Evolutionary conservation across 164 flowering plant species (phyloP), one percentile per base, ranked within the genome.

Genomic region (Sedum album): DNA sequence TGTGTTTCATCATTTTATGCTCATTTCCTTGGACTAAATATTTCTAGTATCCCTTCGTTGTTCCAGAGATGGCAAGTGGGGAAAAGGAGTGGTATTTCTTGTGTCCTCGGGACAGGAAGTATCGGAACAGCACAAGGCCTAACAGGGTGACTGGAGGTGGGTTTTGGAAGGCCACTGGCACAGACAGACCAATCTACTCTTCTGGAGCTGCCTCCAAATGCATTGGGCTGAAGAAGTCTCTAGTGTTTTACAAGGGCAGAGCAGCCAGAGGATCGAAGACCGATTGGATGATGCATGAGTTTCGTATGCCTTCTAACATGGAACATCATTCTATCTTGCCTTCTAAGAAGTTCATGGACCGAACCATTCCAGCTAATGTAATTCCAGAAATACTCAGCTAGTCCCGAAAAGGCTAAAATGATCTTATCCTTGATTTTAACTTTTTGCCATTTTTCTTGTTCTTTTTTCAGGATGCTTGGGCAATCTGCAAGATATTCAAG

Each of bases 221-320:
- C 76, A 84, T 86, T 46, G 91, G 91, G 10, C 67, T 85, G 71
- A 86, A 85, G 82, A 85, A 86, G 74, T 83, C 91, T 3, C 82
- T 86, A 2, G 91, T 86, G n/a, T 86, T 83, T 80, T 85, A 86
- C 77, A 78, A 82, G 61, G 91, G 91, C 41, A 78, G 86, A 68
- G 88, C 91, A 33, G 87, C 88, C 6, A 86, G 78, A 78, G 91
- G 91, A 35, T 70, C 80, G 46, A 84, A 85, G 68, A 86, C 91
- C 18, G 85, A 85, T 57, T 86, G 91, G 91, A 86, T 86, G 87
- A 86, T 86, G 91, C 87, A 84, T 38, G 91, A 86, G 71, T 86
- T 83, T 66, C 80, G 87, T 0, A 69, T 86, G 1, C 87, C 91
- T 75, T 71, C 87, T 26, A 60, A 74, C 10, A 23, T 69, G 13